These are phyloP conservation scores for Pezicula neosporulosa DNA, from an alignment of 2,329 filamentous ascomycete genomes.

Conservation along the genomic window DNA sequence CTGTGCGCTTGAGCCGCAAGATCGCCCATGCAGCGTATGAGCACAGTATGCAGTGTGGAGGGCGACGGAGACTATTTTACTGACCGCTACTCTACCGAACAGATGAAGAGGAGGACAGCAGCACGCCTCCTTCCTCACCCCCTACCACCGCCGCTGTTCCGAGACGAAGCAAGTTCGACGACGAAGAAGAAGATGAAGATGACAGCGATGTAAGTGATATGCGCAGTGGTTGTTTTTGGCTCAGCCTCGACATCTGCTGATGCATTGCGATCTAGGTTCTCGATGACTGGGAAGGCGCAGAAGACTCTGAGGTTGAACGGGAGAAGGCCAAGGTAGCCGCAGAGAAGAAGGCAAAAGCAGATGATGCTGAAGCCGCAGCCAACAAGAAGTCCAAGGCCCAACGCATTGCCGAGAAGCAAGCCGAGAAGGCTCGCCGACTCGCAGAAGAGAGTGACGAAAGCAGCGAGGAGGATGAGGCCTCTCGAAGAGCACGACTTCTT, in stretches of 20 bases:
- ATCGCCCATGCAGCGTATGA: conserved; percentile 17
- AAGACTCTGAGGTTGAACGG: conserved; percentile 94
- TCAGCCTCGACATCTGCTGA: no score
- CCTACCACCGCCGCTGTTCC: conserved; percentile 18
- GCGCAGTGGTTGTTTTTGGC: no score
- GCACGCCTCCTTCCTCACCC: conserved; percentile 37
- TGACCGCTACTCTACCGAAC: conserved; percentile 25
- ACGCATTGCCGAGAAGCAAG: conserved; percentile 77
- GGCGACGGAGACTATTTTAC: conserved; percentile 16
- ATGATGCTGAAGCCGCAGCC: conserved; percentile 81
- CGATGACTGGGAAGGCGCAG: conserved; percentile 94
- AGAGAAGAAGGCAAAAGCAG: conserved; percentile 84
- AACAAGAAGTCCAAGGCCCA: conserved; percentile 87
- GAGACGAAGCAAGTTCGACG: conserved; percentile 70
- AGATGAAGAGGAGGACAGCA: conserved; percentile 45
- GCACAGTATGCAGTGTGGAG: conserved; percentile 11
- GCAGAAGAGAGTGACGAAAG: conserved; percentile 55
- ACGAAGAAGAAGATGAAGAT: conserved; percentile 72
- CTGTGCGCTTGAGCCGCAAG: conserved; percentile 9
- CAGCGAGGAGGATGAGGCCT: conserved; percentile 68
- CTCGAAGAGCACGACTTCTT: conserved; percentile 70
- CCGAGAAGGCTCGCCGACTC: conserved; percentile 50
- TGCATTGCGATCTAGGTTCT: conserved; percentile 58
- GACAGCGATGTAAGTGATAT: conserved; percentile 64
- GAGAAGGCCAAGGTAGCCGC: conserved; percentile 89